Evolutionary conservation across 352 stramenopile species (phyloP).

Genomic region (Paralagenidium karlingii): DNA sequence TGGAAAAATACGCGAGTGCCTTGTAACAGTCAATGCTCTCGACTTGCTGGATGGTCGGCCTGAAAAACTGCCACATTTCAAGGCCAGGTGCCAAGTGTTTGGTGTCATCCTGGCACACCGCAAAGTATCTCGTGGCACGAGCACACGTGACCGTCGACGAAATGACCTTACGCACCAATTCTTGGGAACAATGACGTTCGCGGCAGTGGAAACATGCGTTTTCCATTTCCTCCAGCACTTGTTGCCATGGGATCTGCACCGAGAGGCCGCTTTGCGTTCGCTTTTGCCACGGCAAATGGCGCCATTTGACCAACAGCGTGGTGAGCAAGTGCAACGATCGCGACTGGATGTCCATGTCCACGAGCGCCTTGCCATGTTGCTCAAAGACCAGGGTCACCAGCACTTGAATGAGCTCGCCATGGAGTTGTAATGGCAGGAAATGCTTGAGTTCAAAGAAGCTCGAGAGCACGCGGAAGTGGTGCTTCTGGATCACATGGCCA

Average conservation of each 20-base stretch:
- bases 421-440: constrained; percentile 21
- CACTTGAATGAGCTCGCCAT: constrained; percentile 25
- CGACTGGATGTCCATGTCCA: constrained; percentile 40
- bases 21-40: constrained; percentile 43
- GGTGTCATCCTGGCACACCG: too few species aligned
- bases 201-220: constrained; percentile 33
- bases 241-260: constrained; percentile 37
- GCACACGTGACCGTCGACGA: constrained; percentile 28
- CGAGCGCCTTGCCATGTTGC: constrained; percentile 17
- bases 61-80: constrained; percentile 41
- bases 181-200: constrained; percentile 22
- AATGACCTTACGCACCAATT: constrained; percentile 18
- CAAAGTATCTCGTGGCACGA: too few species aligned
- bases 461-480: constrained; percentile 42
- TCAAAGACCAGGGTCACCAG: constrained; percentile 38
- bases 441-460: constrained; percentile 60
- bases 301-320: constrained; percentile 45
- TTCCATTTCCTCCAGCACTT: constrained; percentile 25
- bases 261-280: constrained; percentile 8
- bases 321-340: constrained; percentile 20
- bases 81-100: too few species aligned
- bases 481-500: constrained; percentile 22
- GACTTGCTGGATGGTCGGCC: constrained; percentile 19
- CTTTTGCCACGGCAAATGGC: constrained; percentile 12
- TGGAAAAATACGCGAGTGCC: constrained; percentile 41